Conservation (phyloP, 192 early-diverging fungal genomes). For the Mortierella hygrophila region DNA sequence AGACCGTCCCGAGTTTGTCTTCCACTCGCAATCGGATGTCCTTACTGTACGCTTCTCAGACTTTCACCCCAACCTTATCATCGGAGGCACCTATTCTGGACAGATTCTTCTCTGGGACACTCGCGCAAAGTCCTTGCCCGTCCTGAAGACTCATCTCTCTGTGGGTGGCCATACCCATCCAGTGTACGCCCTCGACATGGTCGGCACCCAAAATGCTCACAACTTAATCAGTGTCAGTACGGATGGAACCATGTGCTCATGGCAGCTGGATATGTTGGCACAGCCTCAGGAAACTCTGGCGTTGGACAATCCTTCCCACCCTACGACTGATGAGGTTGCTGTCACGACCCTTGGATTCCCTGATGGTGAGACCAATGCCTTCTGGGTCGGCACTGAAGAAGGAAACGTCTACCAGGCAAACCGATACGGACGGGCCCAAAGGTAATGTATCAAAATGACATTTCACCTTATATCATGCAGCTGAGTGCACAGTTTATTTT, state of each 20-base stretch:
- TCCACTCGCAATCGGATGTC: slow-evolving; percentile 93
- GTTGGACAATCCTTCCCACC: slow-evolving; percentile 78
- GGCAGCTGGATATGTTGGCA: slow-evolving; percentile 98
- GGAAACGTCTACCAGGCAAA: slow-evolving; percentile 95
- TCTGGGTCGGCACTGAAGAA: slow-evolving; percentile 97
- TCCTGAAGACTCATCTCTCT: slow-evolving; percentile 94
- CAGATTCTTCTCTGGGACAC: slow-evolving; percentile 99
- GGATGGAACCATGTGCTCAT: slow-evolving; percentile 97
- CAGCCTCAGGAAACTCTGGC: slow-evolving; percentile 94
- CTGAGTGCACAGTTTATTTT: not conserved
- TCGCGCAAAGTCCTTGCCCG: slow-evolving; percentile 88
- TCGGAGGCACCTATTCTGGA: slow-evolving; percentile 98
- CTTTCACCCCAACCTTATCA: slow-evolving; percentile 92
- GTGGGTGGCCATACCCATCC: slow-evolving; percentile 97
- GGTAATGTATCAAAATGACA: slow-evolving; percentile 56
- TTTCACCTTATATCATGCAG: not conserved
- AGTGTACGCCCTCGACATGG: slow-evolving; percentile 88
- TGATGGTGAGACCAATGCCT: slow-evolving; percentile 91
- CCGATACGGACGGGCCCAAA: slow-evolving; percentile 94
- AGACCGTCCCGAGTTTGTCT: slow-evolving; percentile 95
- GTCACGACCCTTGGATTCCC: slow-evolving; percentile 94
- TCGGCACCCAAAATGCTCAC: slow-evolving; percentile 97
- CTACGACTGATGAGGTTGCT: slow-evolving; percentile 93
- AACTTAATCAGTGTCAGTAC: slow-evolving; percentile 92
- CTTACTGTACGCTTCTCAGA: slow-evolving; percentile 90